Base-by-base conservation (phyloP, 495 filamentous ascomycete species). In the Xylaria sp. region DNA sequence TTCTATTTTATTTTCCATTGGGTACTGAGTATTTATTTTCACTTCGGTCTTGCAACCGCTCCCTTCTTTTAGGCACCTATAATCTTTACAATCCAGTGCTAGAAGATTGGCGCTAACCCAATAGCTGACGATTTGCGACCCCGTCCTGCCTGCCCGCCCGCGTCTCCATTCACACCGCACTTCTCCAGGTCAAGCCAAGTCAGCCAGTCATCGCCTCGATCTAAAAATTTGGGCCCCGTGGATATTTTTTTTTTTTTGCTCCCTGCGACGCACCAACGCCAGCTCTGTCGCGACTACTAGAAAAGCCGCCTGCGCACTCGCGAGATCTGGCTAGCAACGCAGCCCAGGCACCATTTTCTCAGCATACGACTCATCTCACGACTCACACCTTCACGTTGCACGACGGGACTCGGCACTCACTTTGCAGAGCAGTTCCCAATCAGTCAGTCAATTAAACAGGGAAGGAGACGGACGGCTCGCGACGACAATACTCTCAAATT, bases 91-190 rank as follows among this genome's bases (percentile, higher is more conserved):
- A n/a, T 26, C 43, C 31, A 53, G 40, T 53, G 61, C 69, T 61
- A 71, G n/a, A 58, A 29, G 37, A 26, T 44, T 52, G 21, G 52
- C 61, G 48, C 67, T 69, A 69, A 41, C 29, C 57, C 40, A 35
- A 66, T 70, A 33, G 68, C 68, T 70, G 61, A 26, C 66, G 59
- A 71, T 66, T 71, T 48, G 24, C 50, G 31, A 48, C 68, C 61
- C 61, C 40, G 61, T 57, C 59, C 61, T 68, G 66, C 67, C 48
- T n/a, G 48, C 48, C 46, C 29, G 69, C 61, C 59, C 57, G 31
- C n/a, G 15, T 66, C 37, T 48, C 61, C 40, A 57, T 71, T 59
- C 69, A 71, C 69, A 71, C 69, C 69, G 69, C 69, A 71, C 61
- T 71, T 71, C 69, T 55, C 67, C 53, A 71, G 69, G 35, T 48